Evolutionary conservation across 352 stramenopile genomes (phyloP).

Genomic region (Phytophthora vignae): DNA sequence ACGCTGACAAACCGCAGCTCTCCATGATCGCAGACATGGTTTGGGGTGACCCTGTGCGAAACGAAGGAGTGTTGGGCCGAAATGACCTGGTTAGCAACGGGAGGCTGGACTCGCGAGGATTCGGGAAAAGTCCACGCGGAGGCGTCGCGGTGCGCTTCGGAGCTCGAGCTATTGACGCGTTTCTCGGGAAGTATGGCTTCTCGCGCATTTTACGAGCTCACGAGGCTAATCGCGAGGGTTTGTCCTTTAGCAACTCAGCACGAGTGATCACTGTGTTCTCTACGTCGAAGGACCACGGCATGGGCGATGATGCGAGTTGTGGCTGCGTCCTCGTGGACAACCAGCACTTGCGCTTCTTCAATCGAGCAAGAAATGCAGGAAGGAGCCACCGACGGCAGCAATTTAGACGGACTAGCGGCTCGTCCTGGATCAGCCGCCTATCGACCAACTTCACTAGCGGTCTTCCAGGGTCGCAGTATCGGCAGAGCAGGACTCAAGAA

Average conservation of each 20-base stretch:
- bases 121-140: slow-evolving; percentile 55
- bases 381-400: slow-evolving; percentile 34
- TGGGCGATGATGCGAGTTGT: slow-evolving; percentile 66
- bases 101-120: slow-evolving; percentile 63
- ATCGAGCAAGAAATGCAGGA: slow-evolving; percentile 40
- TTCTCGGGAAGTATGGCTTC: slow-evolving; percentile 64
- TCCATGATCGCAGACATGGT: slow-evolving; percentile 74
- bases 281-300: slow-evolving; percentile 75
- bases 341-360: slow-evolving; percentile 66
- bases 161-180: slow-evolving; percentile 62
- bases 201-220: slow-evolving; percentile 80
- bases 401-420: slow-evolving; percentile 6
- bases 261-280: slow-evolving; percentile 78
- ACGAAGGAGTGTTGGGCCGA: slow-evolving; percentile 10
- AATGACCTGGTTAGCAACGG: slow-evolving; percentile 32
- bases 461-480: background rate
- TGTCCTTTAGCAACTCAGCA: slow-evolving; percentile 60
- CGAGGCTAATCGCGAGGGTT: slow-evolving; percentile 88
- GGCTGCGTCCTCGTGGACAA: slow-evolving; percentile 74
- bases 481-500: background rate
- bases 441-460: background rate
- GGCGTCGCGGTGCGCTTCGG: slow-evolving; percentile 84
- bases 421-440: slow-evolving; percentile 20
- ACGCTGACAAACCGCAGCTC: slow-evolving; percentile 43
- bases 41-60: slow-evolving; percentile 57